Evolutionary conservation across 208 protist species (phyloP), one percentile per base, ranked within the genome.

Genomic region (Trypanosoma scelopori): DNA sequence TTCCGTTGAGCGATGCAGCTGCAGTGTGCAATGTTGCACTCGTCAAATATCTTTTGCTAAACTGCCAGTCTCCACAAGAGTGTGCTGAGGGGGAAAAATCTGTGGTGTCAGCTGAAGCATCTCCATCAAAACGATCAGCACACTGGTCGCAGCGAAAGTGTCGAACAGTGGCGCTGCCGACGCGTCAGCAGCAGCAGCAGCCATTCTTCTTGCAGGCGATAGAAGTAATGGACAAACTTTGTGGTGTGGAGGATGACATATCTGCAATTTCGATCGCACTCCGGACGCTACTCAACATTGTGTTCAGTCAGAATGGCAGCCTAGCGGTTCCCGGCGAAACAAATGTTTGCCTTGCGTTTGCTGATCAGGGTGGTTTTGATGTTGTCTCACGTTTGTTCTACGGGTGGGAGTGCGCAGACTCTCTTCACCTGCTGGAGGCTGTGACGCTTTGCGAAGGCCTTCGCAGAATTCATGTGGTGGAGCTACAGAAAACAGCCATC

Each of bases 291-390:
- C 58, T 81, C 3, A 52, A 65, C 3, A 67, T 88, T 37, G 47
- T 79, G 53, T 82, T 88, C 47, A 48, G 56, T 30, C 52, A 79
- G 67, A 83, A 85, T 30, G 32, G 51, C 5, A 41, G 49, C 13
- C 5, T 47, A 15, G 22, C 37, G 13, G 42, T 56, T 13, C 63
- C 43, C 2, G 32, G 28, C 13, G 64, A 55, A 4, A 42, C 41
- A 12, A 79, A 60, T n/a, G 55, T 78, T 47, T 69, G 69, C 15
- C 64, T 82, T 42, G 22, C 61, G 16, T 81, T 89, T 45, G 76
- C 51, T 3, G 48, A 63, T 1, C 37, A 48, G 0, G 74, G 65
- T 25, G 82, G 79, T 3, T 55, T 89, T 28, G 69, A 82, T 13
- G 46, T 72, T 13, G 55, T 79, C 1, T 55, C 59, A 11, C 28